Conservation (phyloP, 73 alveolate genomes). For the Tetrahymena thermophila region DNA sequence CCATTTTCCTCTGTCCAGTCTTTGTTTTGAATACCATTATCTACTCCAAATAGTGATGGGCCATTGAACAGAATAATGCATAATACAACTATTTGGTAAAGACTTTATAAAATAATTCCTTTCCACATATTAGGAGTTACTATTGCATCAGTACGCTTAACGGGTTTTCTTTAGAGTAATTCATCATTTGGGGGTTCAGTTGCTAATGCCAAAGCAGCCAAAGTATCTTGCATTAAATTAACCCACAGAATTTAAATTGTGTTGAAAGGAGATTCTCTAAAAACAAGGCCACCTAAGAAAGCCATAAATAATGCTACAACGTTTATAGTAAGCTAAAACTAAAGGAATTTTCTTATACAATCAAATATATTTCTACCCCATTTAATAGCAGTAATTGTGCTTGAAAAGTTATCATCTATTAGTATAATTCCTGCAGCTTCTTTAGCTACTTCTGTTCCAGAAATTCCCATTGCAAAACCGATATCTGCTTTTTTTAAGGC, state of each 20-base stretch:
- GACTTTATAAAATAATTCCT: constrained; percentile 64
- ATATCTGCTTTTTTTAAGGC: constrained; percentile 93
- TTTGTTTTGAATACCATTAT: constrained; percentile 55
- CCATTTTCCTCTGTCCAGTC: constrained; percentile 45
- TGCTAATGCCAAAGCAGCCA: constrained; percentile 83
- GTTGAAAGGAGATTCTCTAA: constrained; percentile 79
- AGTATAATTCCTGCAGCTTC: constrained; percentile 89
- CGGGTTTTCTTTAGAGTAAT: constrained; percentile 66
- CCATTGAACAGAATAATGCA: constrained; percentile 61
- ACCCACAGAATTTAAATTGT: constrained; percentile 88
- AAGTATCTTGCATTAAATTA: constrained; percentile 78
- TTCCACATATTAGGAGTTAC: constrained; percentile 75
- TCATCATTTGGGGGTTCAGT: constrained; percentile 78
- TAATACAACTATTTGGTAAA: constrained; percentile 59
- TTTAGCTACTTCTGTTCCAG: constrained; percentile 97
- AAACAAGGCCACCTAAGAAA: constrained; percentile 73
- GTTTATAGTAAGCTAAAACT: constrained; percentile 82
- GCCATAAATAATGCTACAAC: constrained; percentile 80
- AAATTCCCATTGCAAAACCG: constrained; percentile 96
- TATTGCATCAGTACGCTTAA: constrained; percentile 60
- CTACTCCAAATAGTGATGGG: constrained; percentile 57
- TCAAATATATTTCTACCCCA: constrained; percentile 91
- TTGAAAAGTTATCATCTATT: constrained; percentile 77
- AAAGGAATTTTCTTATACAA: constrained; percentile 84
- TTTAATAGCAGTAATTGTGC: constrained; percentile 71